Percentiles rank a stretch among this genome's conserved stretches.
Conservation (phyloP, 2,329 filamentous ascomycete genomes). For the Sporothrix schenckii region DNA sequence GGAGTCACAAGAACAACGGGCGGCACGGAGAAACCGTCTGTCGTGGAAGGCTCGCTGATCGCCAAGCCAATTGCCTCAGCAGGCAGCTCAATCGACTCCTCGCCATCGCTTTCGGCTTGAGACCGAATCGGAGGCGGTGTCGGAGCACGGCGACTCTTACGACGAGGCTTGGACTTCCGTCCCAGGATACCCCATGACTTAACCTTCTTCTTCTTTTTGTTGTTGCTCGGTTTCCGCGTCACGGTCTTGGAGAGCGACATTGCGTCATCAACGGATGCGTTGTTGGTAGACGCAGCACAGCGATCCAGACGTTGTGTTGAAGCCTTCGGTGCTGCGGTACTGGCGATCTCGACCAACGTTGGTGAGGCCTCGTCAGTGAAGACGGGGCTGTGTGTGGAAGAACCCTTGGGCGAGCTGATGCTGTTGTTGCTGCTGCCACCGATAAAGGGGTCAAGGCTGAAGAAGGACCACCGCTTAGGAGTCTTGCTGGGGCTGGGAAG, state of each 20-base stretch:
- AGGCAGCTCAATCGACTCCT: constrained; percentile 37
- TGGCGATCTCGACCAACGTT: constrained; percentile 24
- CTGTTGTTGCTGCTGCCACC: constrained; percentile 39
- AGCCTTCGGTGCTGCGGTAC: background rate
- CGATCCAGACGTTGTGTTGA: background rate
- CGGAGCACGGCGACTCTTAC: constrained; percentile 51
- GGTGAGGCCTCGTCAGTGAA: constrained; percentile 48
- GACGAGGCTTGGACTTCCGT: constrained; percentile 59
- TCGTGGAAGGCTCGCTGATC: constrained; percentile 33
- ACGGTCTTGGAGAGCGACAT: constrained; percentile 39
- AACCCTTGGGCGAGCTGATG: constrained; percentile 51
- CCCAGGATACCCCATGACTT: constrained; percentile 71
- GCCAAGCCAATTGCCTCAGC: constrained; percentile 40
- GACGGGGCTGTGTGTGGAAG: constrained; percentile 52
- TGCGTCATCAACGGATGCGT: constrained; percentile 17
- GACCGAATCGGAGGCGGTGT: constrained; percentile 50
- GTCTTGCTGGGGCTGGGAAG: constrained; percentile 56
- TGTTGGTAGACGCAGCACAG: background rate
- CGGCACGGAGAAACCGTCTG: constrained; percentile 28
- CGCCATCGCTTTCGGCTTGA: constrained; percentile 41
- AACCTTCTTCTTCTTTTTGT: constrained; percentile 71
- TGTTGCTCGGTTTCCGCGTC: constrained; percentile 43
- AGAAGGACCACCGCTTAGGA: constrained; percentile 64
- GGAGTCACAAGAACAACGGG: constrained; percentile 51
- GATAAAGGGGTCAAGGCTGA: constrained; percentile 60